Evolutionary conservation across 1,284 basidiomycete genomes (phyloP), one percentile per base, ranked within the genome.

Genomic region (Cystobasidium sp.): DNA sequence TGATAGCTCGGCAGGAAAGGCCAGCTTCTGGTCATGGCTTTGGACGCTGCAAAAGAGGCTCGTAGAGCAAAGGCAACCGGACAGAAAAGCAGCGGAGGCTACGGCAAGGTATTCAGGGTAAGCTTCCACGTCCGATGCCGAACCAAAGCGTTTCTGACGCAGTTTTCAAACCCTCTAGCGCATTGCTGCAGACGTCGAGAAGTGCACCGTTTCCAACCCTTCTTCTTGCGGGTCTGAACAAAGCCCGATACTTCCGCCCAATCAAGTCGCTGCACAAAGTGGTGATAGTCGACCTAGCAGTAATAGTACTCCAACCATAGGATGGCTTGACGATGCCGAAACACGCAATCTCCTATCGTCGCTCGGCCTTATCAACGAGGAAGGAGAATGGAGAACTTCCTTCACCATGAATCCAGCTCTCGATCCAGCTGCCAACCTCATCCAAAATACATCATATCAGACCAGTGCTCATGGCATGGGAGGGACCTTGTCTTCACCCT

Each of bases 1-100:
- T 6, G 2, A 20, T 46, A 67, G 64, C 64, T 67, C 24, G 64
- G 64, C 16, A 51, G 55, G 14, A 71, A 64, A 31, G 69, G 56
- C 22, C 58, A 61, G 22, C 69, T 71, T 7, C 51, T 71, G 2
- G 51, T 71, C 12, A 24, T 44, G 24, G 69, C 69, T 14, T 39
- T 71, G 1, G 69, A 71, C n/a, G 69, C 59, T 22, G 69, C 69
- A 14, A 71, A 71, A 43, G 47, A 51, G 7, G 69, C 69, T 43
- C 58, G 69, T 18, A 52, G 69, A 63, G 56, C 24, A 37, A 46
- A 24, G 18, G 64, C 18, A 12, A 43, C 64, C 20, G 64, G 51
- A 10, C 59, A 59, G 18, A 62, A 58, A 24, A 55, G 46, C 24
- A 68, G 53, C 41, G 55, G 66, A 16, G 61, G 69, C 3, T 53